Percentiles rank a stretch among this genome's conserved stretches.
Conservation (phyloP, 192 early-diverging fungal species). For the Entomortierella lignicola region DNA sequence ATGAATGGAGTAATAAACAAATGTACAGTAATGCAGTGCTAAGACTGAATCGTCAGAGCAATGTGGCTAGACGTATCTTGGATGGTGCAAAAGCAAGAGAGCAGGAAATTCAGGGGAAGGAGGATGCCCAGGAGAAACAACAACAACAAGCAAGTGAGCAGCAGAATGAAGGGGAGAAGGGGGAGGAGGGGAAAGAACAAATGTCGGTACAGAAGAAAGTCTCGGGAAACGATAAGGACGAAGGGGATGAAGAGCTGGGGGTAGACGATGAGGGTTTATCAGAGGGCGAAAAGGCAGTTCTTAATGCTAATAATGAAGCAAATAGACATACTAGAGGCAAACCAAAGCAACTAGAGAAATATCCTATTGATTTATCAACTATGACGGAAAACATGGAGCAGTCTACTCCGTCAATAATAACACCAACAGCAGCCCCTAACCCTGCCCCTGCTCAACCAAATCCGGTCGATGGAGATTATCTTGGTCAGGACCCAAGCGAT, state of each 20-base stretch:
- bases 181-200: not conserved
- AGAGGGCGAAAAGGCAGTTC: not conserved
- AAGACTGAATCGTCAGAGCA: slow-evolving; percentile 18
- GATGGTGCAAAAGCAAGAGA: slow-evolving; percentile 44
- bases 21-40: slow-evolving; percentile 53
- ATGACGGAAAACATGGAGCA: too few species aligned
- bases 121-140: not conserved
- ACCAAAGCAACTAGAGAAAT: not conserved
- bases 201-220: not conserved
- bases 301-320: not conserved
- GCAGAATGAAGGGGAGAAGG: not conserved
- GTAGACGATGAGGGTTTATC: too few species aligned
- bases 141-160: too few species aligned
- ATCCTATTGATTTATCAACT: not conserved
- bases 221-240: not conserved
- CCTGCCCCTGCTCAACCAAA: not conserved
- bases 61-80: slow-evolving; percentile 28
- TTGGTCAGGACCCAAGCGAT: not conserved
- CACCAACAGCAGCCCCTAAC: not conserved
- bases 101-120: slow-evolving; percentile 17
- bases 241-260: not conserved
- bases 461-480: not conserved
- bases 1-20: slow-evolving; percentile 50
- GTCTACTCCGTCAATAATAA: not conserved
- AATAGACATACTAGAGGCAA: slow-evolving; percentile 7